These are phyloP conservation scores for Domatiomyces globalis DNA, from an alignment of 2,329 filamentous ascomycete genomes.

Conservation along the genomic window DNA sequence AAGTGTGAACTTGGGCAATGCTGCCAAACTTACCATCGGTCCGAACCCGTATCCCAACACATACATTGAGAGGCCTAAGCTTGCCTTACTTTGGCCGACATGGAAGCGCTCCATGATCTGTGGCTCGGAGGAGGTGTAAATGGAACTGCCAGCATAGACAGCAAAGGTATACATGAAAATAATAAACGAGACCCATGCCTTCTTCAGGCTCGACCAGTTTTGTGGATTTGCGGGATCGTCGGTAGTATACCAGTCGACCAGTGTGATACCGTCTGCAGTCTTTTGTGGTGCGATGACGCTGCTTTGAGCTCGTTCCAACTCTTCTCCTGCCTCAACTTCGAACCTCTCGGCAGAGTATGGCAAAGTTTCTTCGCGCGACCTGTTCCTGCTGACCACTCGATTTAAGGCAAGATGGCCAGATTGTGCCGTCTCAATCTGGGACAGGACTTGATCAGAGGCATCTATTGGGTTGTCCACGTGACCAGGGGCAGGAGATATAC, in stretches of 20 bases:
- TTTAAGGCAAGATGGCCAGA: slow-evolving; percentile 4
- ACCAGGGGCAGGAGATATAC: neutral
- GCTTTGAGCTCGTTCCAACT: slow-evolving; percentile 19
- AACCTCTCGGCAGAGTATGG: slow-evolving; percentile 20
- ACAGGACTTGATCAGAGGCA: slow-evolving; percentile 3
- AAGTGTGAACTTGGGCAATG: slow-evolving; percentile 49
- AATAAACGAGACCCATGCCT: slow-evolving; percentile 15
- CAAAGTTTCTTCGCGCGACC: slow-evolving; percentile 17
- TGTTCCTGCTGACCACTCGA: slow-evolving; percentile 8
- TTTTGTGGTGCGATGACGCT: slow-evolving; percentile 22
- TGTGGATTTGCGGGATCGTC: slow-evolving; percentile 42
- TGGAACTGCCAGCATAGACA: slow-evolving; percentile 25
- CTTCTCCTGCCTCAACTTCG: slow-evolving; percentile 21
- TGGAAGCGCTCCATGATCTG: slow-evolving; percentile 20
- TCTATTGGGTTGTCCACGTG: slow-evolving; percentile 2
- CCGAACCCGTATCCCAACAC: slow-evolving; percentile 38
- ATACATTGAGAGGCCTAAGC: slow-evolving; percentile 24
- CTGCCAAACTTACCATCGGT: slow-evolving; percentile 11
- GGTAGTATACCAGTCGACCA: slow-evolving; percentile 30
- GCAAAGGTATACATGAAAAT: slow-evolving; percentile 25
- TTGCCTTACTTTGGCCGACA: slow-evolving; percentile 19
- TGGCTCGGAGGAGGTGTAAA: slow-evolving; percentile 21
- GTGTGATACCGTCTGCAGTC: slow-evolving; percentile 25
- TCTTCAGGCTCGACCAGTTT: slow-evolving; percentile 23
- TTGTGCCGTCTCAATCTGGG: slow-evolving; percentile 7